phyloP scores from a whole-genome alignment of 345 rosid genomes.

The Gossypium bickii region DNA sequence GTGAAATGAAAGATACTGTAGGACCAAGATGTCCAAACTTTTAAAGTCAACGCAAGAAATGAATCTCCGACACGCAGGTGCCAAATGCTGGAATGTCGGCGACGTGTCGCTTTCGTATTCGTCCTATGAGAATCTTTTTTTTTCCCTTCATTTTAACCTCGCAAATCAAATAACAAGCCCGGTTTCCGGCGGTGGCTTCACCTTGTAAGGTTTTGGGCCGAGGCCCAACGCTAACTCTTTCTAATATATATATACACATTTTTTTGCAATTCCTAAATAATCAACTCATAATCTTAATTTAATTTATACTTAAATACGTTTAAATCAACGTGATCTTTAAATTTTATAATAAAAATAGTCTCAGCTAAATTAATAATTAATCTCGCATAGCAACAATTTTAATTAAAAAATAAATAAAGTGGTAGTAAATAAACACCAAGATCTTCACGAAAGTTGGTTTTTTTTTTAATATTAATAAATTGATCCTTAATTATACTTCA shows the following conservation, averaged over 20 bases:
- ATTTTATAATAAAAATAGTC: no score
- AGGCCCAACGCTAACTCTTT: neutral
- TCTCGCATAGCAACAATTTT: neutral
- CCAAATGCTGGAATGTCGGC: neutral
- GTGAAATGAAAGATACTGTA: neutral
- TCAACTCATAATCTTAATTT: no score
- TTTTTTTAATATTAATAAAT: no score
- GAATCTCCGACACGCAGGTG: conserved; percentile 14
- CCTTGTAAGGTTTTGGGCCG: neutral
- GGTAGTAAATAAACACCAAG: neutral
- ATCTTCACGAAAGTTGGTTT: neutral
- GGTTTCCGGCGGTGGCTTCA: neutral
- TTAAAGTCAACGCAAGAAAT: conserved; percentile 1
- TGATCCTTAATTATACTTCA: no score
- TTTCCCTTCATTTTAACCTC: neutral
- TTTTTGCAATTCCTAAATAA: no score
- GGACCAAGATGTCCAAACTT: neutral
- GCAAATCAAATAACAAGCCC: neutral
- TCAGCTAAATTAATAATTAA: no score
- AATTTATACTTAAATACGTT: no score
- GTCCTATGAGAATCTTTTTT: neutral
- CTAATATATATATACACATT: neutral
- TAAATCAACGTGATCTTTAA: no score
- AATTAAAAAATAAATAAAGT: neutral
- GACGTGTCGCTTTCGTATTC: neutral